Evolutionary conservation across 805 yeast genomes (phyloP).

Genomic region (Hanseniaspora vineae): DNA sequence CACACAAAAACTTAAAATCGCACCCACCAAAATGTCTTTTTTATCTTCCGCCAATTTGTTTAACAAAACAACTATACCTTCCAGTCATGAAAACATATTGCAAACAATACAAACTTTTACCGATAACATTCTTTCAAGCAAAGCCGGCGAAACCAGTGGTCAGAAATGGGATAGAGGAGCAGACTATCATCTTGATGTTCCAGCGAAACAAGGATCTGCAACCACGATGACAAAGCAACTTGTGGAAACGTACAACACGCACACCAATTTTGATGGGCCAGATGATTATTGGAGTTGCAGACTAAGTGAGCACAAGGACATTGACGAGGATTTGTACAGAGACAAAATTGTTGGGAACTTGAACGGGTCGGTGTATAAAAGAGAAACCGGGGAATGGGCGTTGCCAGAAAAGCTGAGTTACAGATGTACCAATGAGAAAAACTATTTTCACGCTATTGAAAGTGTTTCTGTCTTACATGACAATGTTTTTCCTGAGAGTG

Average conservation of each 20-base stretch:
- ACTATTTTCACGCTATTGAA: constrained; percentile 24
- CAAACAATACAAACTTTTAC: background rate
- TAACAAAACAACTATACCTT: background rate
- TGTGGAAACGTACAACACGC: constrained; percentile 23
- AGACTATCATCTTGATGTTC: background rate
- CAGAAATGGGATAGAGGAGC: background rate
- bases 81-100: background rate
- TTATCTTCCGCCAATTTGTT: background rate
- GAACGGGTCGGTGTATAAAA: constrained; percentile 17
- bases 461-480: constrained; percentile 12
- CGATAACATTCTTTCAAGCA: background rate
- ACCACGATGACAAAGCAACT: constrained; percentile 4
- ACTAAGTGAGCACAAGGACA: constrained; percentile 14
- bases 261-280: constrained; percentile 6
- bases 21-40: background rate
- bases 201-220: background rate
- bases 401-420: constrained; percentile 9
- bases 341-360: constrained; percentile 17
- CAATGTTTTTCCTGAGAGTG: constrained; percentile 3
- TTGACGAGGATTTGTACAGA: constrained; percentile 8
- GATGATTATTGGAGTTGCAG: constrained; percentile 26
- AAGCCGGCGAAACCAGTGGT: no score
- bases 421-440: constrained; percentile 23
- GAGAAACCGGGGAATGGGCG: constrained; percentile 9
- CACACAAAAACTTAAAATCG: no score